Evolutionary conservation across 768 basidiomycete genomes (phyloP), one percentile per base, ranked within the genome.

Genomic region (Vishniacozyma victoriae): DNA sequence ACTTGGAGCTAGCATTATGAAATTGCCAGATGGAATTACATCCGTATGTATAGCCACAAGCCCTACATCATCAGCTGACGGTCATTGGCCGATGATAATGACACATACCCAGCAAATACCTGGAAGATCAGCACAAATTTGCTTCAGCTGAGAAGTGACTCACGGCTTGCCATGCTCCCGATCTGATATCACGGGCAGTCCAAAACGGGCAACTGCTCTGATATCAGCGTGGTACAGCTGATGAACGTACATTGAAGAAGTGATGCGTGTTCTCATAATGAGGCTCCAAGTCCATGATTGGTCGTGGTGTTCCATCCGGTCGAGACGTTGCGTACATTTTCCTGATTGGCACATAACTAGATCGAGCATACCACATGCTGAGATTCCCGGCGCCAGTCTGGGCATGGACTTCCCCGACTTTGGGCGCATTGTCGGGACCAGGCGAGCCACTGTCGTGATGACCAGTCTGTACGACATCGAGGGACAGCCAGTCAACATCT

Each of bases 11-110:
- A 16, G 20, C 41, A 33, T 55, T 55, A 44, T 55, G 49, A 27
- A 55, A 40, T 40, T 55, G 53, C 48, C 55, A 57, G 46, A 57
- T 42, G 3, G 51, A 49, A 43, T 57, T 52, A 23, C 22, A 22
- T 6, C 55, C 55, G 25, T 57, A 57, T 9, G 51, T 49, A 25
- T 48, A 40, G 3, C 55, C 55, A 18, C 50, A 52, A 15, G 55
- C 42, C n/a, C n/a, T n/a, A n/a, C n/a, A n/a, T n/a, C n/a, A n/a
- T n/a, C n/a, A n/a, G n/a, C n/a, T n/a, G n/a, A n/a, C n/a, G n/a
- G n/a, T n/a, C n/a, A n/a, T n/a, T n/a, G n/a, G n/a, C n/a, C n/a
- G n/a, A n/a, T n/a, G n/a, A n/a, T n/a, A n/a, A n/a, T n/a, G n/a
- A n/a, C n/a, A n/a, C n/a, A n/a, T n/a, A n/a, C 9, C 55, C 48